These are phyloP conservation scores for Hyaloscypha finlandica DNA, from an alignment of 495 filamentous ascomycete species.

Conservation along the genomic window DNA sequence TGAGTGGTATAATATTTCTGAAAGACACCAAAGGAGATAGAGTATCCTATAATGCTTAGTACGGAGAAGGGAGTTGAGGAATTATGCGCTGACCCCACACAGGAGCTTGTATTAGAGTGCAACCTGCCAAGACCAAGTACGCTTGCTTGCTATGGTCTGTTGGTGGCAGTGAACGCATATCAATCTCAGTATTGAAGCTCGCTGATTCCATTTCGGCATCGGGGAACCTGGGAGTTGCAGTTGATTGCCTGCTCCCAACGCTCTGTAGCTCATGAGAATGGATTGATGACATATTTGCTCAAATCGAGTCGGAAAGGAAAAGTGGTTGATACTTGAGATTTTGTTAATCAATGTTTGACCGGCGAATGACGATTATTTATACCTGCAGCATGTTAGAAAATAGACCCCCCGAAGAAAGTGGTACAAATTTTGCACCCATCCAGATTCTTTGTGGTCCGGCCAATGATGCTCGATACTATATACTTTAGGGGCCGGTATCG, in stretches of 20 bases:
- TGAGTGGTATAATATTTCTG: conserved; percentile 47
- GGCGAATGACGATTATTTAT: not conserved
- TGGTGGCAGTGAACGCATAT: conserved; percentile 42
- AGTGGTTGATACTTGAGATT: too few relatives aligned
- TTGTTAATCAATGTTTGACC: too few relatives aligned
- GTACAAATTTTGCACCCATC: not conserved
- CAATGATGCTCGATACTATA: conserved; percentile 12
- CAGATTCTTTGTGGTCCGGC: not conserved
- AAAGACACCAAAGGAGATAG: conserved; percentile 51
- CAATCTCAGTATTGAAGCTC: not conserved
- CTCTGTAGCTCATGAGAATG: not conserved
- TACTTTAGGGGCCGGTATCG: conserved; percentile 19
- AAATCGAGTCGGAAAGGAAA: too few relatives aligned
- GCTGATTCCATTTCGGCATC: not conserved
- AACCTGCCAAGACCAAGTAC: conserved; percentile 57
- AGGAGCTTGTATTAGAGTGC: conserved; percentile 58
- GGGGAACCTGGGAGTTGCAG: not conserved
- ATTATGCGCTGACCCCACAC: conserved; percentile 52
- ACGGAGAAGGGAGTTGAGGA: not conserved
- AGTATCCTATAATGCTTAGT: conserved; percentile 42
- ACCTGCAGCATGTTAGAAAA: not conserved
- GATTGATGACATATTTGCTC: not conserved
- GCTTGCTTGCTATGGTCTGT: conserved; percentile 55
- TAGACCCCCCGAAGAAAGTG: not conserved
- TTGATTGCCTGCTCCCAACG: not conserved